Conservation (phyloP, 441 rosid species). For the Hura crepitans region DNA sequence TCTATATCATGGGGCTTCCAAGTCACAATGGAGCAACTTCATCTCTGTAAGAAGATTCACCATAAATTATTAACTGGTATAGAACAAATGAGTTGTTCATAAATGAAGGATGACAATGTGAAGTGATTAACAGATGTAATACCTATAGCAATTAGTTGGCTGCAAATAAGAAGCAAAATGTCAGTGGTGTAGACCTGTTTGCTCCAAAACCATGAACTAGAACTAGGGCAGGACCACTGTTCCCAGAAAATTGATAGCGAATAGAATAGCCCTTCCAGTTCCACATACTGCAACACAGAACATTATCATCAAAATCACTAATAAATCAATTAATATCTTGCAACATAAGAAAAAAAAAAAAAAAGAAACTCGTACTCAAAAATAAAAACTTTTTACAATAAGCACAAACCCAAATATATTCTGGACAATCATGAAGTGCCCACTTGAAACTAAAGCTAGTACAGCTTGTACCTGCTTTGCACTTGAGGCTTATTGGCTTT, state of each 20-base stretch:
- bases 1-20: background rate
- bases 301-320: background rate
- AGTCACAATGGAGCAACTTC: background rate
- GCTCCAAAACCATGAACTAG: slow-evolving; percentile 92
- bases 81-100: background rate
- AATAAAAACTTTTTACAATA: background rate
- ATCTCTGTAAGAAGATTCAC: background rate
- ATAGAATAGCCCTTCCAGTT: slow-evolving; percentile 80
- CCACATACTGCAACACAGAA: slow-evolving; percentile 51
- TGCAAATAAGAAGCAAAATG: slow-evolving; percentile 51
- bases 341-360: background rate
- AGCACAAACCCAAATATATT: background rate
- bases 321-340: background rate
- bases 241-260: slow-evolving; percentile 70
- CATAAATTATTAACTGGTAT: background rate
- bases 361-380: background rate
- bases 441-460: background rate
- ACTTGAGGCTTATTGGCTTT: slow-evolving; percentile 27
- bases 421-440: background rate
- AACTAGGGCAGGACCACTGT: slow-evolving; percentile 71
- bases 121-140: slow-evolving; percentile 32
- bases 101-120: slow-evolving; percentile 17
- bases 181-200: slow-evolving; percentile 70
- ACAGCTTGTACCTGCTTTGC: slow-evolving; percentile 38
- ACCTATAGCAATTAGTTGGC: slow-evolving; percentile 49